A percentile compares a stretch with the other conserved stretches of the same genome.
These are phyloP conservation scores for Termitomyces sp. DNA, from an alignment of 768 basidiomycete genomes.

Conservation along the genomic window DNA sequence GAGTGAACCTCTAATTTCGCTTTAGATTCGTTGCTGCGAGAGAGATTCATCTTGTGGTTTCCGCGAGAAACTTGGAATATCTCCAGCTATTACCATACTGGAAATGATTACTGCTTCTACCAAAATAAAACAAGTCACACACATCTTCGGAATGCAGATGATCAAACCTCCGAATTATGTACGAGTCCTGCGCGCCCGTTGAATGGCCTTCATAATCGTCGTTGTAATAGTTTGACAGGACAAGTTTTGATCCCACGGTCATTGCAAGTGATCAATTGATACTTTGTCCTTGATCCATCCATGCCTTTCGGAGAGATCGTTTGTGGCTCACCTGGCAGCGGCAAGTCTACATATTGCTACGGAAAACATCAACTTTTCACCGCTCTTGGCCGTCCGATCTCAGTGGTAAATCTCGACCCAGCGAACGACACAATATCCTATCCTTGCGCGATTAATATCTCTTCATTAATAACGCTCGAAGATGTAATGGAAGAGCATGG, in stretches of 20 bases:
- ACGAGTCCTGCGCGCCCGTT: not conserved
- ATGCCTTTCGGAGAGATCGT: constrained; percentile 91
- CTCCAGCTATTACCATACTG: constrained; percentile 13
- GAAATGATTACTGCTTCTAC: not conserved
- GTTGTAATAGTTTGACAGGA: not conserved
- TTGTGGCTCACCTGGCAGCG: constrained; percentile 80
- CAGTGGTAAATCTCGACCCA: constrained; percentile 93
- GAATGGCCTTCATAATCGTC: not conserved
- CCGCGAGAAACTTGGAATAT: constrained; percentile 18
- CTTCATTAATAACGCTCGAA: constrained; percentile 78
- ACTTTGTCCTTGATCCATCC: not conserved
- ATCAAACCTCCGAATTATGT: constrained; percentile 9
- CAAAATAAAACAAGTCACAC: constrained; percentile 4
- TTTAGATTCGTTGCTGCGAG: not conserved
- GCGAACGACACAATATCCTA: constrained; percentile 89
- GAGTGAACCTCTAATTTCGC: not conserved
- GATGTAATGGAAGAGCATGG: constrained; percentile 82
- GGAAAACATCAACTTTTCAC: constrained; percentile 87
- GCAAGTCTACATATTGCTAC: constrained; percentile 85
- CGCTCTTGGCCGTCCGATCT: constrained; percentile 80
- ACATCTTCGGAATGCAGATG: constrained; percentile 29
- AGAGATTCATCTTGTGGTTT: constrained; percentile 8
- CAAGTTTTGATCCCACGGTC: not conserved
- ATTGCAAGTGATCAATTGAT: not conserved
- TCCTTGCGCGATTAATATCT: constrained; percentile 83